Conservation (phyloP, 768 basidiomycete species). For the Saitozyma sp. region DNA sequence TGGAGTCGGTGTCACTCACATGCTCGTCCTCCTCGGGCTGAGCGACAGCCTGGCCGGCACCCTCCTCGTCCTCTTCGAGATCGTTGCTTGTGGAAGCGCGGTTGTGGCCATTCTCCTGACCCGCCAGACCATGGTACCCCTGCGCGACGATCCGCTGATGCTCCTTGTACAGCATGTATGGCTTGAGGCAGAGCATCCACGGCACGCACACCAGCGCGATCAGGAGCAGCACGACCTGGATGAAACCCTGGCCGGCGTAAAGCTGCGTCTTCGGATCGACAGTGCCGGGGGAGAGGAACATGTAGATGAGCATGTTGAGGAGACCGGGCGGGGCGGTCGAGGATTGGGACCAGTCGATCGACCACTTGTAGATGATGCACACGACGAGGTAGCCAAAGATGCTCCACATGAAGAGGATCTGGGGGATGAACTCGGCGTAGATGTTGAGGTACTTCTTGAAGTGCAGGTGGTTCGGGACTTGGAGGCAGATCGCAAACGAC, state of each 20-base stretch:
- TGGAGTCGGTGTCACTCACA: slow-evolving; percentile 57
- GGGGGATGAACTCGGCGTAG: slow-evolving; percentile 93
- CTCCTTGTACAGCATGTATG: slow-evolving; percentile 88
- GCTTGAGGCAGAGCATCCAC: slow-evolving; percentile 89
- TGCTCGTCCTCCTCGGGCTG: slow-evolving; percentile 73
- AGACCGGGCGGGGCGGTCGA: slow-evolving; percentile 77
- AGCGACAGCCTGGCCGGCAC: slow-evolving; percentile 62
- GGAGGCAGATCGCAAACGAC: slow-evolving; percentile 95
- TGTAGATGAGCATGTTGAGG: slow-evolving; percentile 77
- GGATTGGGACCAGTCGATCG: slow-evolving; percentile 79
- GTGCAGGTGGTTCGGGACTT: slow-evolving; percentile 90
- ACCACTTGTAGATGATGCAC: slow-evolving; percentile 97
- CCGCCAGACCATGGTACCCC: slow-evolving; percentile 69
- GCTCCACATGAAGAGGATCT: slow-evolving; percentile 94
- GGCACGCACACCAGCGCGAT: slow-evolving; percentile 86
- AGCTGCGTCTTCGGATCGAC: slow-evolving; percentile 69
- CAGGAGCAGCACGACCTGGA: slow-evolving; percentile 76
- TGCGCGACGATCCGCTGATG: slow-evolving; percentile 76
- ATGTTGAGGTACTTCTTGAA: slow-evolving; percentile 86
- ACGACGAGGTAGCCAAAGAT: slow-evolving; percentile 95
- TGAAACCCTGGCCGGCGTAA: slow-evolving; percentile 79
- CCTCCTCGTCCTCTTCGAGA: slow-evolving; percentile 62
- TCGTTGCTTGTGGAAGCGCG: slow-evolving; percentile 27
- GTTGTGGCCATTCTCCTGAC: slow-evolving; percentile 34
- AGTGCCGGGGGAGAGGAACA: slow-evolving; percentile 89